phyloP scores from a whole-genome alignment of 306 rosid species.

The Leucaena leucocephala region DNA sequence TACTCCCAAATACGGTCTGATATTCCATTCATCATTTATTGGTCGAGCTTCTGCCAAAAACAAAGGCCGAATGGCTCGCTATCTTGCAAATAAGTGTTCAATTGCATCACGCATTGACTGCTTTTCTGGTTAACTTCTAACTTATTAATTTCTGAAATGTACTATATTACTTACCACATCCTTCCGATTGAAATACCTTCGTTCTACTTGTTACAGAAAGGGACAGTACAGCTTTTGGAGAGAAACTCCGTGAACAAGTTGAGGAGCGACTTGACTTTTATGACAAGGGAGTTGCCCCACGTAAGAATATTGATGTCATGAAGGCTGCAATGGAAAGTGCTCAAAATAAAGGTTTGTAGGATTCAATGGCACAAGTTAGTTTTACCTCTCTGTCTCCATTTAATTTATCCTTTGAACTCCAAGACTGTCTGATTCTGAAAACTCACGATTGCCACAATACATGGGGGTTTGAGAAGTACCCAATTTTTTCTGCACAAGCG shows the following conservation, averaged over 20 bases:
- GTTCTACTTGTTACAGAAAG: conserved; percentile 46
- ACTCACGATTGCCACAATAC: neutral
- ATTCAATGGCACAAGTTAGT: neutral
- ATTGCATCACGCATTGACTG: conserved; percentile 89
- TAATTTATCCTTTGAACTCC: neutral
- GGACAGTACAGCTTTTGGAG: conserved; percentile 63
- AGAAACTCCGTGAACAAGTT: conserved; percentile 79
- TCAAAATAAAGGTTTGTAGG: conserved; percentile 57
- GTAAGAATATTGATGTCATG: conserved; percentile 96
- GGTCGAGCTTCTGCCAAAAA: conserved; percentile 81
- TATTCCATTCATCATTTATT: conserved; percentile 81
- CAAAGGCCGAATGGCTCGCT: conserved; percentile 91
- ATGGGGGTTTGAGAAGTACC: neutral
- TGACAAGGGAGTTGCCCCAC: conserved; percentile 94
- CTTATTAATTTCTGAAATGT: neutral
- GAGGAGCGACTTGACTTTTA: conserved; percentile 89
- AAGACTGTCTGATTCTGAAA: neutral
- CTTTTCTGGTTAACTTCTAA: conserved; percentile 59
- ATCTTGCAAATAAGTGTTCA: conserved; percentile 86
- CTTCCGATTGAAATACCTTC: neutral
- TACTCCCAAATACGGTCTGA: conserved; percentile 85
- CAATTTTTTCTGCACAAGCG: neutral
- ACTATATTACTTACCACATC: neutral
- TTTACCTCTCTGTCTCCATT: neutral
- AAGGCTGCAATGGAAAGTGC: conserved; percentile 79